phyloP scores from a whole-genome alignment of 164 flowering plant species.

The Magnolia kwangsiensis region DNA sequence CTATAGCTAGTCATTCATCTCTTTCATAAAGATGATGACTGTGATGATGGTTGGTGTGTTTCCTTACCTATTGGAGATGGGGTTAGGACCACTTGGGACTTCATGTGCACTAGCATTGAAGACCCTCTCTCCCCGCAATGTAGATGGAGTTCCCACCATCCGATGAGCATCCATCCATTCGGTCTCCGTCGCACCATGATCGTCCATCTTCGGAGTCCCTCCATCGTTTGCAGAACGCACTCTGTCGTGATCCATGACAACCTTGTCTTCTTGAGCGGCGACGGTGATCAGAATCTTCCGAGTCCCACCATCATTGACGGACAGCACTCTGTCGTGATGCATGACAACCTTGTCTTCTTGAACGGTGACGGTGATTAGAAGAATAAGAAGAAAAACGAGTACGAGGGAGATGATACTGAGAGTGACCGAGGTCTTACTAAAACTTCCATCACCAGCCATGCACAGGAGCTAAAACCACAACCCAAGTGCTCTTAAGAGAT shows the following conservation, averaged over 20 bases:
- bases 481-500: slow-evolving; percentile 60
- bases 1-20: neutral
- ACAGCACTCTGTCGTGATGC: neutral
- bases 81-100: slow-evolving; percentile 89
- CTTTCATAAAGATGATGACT: neutral
- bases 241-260: slow-evolving; percentile 11
- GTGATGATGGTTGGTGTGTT: neutral
- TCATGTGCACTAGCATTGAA: slow-evolving; percentile 62
- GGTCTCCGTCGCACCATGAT: neutral
- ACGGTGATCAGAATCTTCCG: neutral
- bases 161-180: neutral
- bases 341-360: slow-evolving; percentile 6
- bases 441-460: slow-evolving; percentile 45
- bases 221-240: too few species aligned
- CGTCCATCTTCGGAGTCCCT: neutral
- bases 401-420: neutral
- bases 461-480: slow-evolving; percentile 49
- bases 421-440: neutral
- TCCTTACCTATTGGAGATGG: slow-evolving; percentile 43
- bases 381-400: slow-evolving; percentile 10
- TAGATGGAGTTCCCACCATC: neutral
- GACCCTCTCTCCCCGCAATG: neutral
- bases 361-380: neutral
- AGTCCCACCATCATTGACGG: too few species aligned
- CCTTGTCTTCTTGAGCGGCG: neutral